Base-by-base conservation (phyloP, 495 filamentous ascomycete species). In the Copromyces sp. region DNA sequence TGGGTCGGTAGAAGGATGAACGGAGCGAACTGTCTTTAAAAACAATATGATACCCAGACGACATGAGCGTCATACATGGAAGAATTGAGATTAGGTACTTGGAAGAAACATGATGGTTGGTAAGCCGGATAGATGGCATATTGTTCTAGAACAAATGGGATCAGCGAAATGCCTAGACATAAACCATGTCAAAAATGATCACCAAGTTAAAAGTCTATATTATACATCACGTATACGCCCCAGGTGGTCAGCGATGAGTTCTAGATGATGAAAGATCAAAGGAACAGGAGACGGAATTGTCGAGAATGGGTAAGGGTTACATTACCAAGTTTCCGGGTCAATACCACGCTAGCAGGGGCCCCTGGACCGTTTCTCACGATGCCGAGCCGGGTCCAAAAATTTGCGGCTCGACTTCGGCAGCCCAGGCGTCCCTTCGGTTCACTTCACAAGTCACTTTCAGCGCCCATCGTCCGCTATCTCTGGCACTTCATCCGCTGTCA, bases 291-390 rank as follows among this genome's bases (percentile, higher is more conserved):
- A 24, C 32, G 5, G 24, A 61, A 61, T 14, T 14, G 4, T 61
- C 0, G 5, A 65, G 12, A 8, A 65, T 65, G 53, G 53, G 53
- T 65, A 65, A 61, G 53, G 65, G 44, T 70, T 59, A 20, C 42
- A 17, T 70, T 68, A 73, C 74, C 70, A 61, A 40, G 41, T 39
- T 44, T 39, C 68, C 73, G 74, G 74, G 37, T 68, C 68, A 17
- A 42, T 74, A 73, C 71, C 73, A 69, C 75, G 75, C 75, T 75
- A 76, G 70, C 73, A 71, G 42, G 73, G 73, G 65, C 40, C 44
- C 65, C 74, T 38, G 44, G 39, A 11, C 47, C 14, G 53, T 65
- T 65, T 9, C 53, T 65, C 53, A 65, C 53, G 29, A 65, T 35
- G 53, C 53, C 53, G 53, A 65, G 53, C 53, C 53, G 29, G 29